Evolutionary conservation across 345 rosid genomes (phyloP).

Genomic region (Abelmoschus esculentus): DNA sequence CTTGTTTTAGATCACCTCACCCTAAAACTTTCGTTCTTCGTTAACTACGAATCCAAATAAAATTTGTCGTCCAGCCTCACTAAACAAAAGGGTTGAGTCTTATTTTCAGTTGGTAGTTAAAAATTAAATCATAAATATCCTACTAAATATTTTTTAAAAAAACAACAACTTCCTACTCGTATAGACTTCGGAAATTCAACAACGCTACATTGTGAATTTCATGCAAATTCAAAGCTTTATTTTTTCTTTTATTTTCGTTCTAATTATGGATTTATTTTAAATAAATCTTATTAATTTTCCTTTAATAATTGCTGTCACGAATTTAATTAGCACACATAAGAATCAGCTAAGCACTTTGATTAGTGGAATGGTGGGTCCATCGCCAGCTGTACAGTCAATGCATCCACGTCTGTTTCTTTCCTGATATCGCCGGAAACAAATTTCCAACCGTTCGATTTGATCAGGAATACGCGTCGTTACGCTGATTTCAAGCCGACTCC

Average conservation of each 20-base stretch:
- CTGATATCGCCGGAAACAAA: background rate
- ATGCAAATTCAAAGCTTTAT: background rate
- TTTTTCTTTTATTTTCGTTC: background rate
- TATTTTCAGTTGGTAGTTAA: no score
- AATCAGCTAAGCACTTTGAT: background rate
- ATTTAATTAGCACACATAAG: background rate
- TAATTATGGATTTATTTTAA: background rate
- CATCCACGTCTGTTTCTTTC: background rate
- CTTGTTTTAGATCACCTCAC: no score
- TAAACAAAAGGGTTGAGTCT: no score
- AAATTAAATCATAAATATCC: no score
- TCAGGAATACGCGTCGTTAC: slow-evolving; percentile 2
- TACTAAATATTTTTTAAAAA: no score
- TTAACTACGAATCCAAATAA: no score
- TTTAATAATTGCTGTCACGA: background rate
- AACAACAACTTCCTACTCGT: no score
- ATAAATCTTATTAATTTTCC: background rate
- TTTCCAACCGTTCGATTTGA: background rate
- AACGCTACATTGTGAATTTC: background rate
- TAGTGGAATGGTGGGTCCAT: background rate
- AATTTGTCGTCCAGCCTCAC: no score
- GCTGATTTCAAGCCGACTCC: background rate
- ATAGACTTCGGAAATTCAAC: background rate
- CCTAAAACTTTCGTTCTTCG: no score
- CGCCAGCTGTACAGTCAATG: background rate